Base-by-base conservation (phyloP, 805 yeast genomes). In the Cyberlindnera petersonii region DNA sequence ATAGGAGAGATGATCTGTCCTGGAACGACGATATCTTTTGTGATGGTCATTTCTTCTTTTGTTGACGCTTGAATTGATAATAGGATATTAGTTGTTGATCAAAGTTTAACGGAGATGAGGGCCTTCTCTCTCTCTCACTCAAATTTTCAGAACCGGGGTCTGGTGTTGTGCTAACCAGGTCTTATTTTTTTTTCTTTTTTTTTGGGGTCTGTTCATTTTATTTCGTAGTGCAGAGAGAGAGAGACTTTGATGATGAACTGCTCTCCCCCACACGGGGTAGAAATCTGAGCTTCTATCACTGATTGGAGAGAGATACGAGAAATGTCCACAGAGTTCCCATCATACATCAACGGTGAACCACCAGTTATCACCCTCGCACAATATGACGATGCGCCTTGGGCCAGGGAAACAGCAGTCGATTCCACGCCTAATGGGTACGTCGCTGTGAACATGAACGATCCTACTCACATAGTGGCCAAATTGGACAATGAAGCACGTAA, bases 1-100 rank as follows among this genome's bases (percentile, higher is more conserved):
- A 70, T 64, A 1, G 93, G 89, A 15, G 79, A 72, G 18, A 87
- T 67, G 29, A 81, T 74, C 51, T 87, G 95, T 0, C 96, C 96
- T 1, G 96, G 96, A n/a, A 80, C 68, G 3, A 74, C 86, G 26
- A 58, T 56, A 5, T 34, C 28, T 29, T 17, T 9, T 32, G 19
- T 24, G 9, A 11, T 9, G 9, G 15, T 26, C 28, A n/a, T 26
- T 26, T n/a, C n/a, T n/a, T n/a, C n/a, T n/a, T n/a, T n/a, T n/a
- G n/a, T n/a, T n/a, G n/a, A n/a, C n/a, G n/a, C n/a, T n/a, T n/a
- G n/a, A n/a, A n/a, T n/a, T n/a, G n/a, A n/a, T n/a, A n/a, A n/a
- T n/a, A n/a, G n/a, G n/a, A n/a, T n/a, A n/a, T n/a, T n/a, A n/a
- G n/a, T n/a, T n/a, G n/a, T n/a, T n/a, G n/a, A n/a, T n/a, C n/a